These are phyloP conservation scores for Solanum sejunctum DNA, from an alignment of 257 asterid species.

Conservation along the genomic window DNA sequence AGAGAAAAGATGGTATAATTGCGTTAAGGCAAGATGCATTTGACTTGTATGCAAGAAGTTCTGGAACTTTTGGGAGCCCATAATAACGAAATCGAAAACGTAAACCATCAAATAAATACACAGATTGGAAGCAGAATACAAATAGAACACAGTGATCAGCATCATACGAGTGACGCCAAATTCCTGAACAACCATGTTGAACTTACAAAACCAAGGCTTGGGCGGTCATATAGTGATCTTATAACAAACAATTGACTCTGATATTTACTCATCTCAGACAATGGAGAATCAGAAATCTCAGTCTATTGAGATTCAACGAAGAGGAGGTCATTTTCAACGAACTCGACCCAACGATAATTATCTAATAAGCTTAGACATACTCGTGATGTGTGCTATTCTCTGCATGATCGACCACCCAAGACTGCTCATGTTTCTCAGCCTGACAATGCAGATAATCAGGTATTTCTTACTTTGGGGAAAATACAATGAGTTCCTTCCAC, in stretches of 20 bases:
- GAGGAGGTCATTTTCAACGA: slow-evolving; percentile 22
- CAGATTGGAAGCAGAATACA: neutral
- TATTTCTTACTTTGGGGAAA: neutral
- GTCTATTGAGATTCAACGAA: neutral
- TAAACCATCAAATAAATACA: neutral
- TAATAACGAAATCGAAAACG: neutral
- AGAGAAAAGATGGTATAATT: neutral
- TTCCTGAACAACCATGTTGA: neutral
- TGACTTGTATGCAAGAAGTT: neutral
- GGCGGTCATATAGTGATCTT: neutral
- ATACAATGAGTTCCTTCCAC: neutral
- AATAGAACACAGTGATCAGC: neutral
- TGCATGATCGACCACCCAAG: neutral
- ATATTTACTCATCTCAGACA: neutral
- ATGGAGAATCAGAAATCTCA: neutral
- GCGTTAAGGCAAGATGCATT: neutral
- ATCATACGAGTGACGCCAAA: neutral
- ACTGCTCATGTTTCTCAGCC: neutral
- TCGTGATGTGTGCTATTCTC: neutral
- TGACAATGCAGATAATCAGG: neutral
- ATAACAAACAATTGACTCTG: neutral
- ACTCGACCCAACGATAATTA: slow-evolving; percentile 40
- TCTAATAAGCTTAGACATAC: slow-evolving; percentile 7
- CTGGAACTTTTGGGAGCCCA: neutral
- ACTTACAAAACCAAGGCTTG: neutral